These are phyloP conservation scores for Gaultheria prostrata DNA, from an alignment of 148 eudicot species.

Conservation along the genomic window DNA sequence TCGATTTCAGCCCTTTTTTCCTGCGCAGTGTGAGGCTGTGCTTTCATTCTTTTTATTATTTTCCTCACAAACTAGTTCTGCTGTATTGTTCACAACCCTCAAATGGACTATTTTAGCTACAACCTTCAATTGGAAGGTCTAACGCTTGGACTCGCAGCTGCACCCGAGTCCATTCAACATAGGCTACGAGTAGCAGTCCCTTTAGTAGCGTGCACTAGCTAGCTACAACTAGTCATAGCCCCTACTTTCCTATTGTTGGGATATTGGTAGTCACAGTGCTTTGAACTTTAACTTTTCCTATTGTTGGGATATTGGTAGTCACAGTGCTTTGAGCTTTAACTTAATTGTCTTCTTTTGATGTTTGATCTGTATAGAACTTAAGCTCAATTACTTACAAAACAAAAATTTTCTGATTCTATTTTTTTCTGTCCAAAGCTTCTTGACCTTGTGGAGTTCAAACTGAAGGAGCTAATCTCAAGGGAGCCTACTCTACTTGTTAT, in stretches of 20 bases:
- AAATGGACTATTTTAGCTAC: not conserved
- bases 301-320: not conserved
- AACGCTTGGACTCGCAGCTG: too few species aligned
- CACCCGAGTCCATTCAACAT: too few species aligned
- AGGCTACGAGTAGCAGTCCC: not conserved
- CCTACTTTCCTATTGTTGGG: not conserved
- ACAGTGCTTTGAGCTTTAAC: not conserved
- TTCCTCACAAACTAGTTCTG: not conserved
- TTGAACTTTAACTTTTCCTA: not conserved
- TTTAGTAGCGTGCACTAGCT: not conserved
- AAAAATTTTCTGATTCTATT: constrained; percentile 17
- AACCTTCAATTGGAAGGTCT: too few species aligned
- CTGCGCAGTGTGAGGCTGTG: not conserved
- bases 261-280: not conserved
- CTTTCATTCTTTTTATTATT: not conserved
- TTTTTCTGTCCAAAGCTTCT: constrained; percentile 57
- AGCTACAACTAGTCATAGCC: not conserved
- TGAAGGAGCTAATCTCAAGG: constrained; percentile 75
- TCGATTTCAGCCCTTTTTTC: not conserved
- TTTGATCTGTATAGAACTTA: not conserved
- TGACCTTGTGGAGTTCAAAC: constrained; percentile 81
- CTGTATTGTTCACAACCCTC: not conserved
- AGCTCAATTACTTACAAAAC: not conserved
- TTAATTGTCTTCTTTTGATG: not conserved
- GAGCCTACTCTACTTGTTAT: constrained; percentile 91